A percentile compares a stretch with the other conserved stretches of the same genome.
phyloP scores from a whole-genome alignment of 176 grass and related monocot species.

The Zea luxurians region DNA sequence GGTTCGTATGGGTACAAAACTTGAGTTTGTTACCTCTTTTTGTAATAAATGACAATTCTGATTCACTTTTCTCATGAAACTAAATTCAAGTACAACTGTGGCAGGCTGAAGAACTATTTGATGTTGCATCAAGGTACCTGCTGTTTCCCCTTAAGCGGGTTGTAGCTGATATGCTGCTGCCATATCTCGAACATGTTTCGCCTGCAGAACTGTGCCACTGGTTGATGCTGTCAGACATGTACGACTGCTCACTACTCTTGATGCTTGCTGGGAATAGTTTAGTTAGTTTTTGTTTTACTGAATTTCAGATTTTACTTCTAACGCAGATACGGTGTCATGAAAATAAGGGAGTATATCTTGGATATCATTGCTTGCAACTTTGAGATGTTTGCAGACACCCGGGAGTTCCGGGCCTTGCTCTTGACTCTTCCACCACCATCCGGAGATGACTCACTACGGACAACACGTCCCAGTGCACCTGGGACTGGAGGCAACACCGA shows the following conservation, averaged over 20 bases:
- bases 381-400: slow-evolving; percentile 67
- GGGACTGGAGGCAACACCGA: slow-evolving; percentile 50
- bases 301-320: slow-evolving; percentile 8
- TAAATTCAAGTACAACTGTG: slow-evolving; percentile 19
- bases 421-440: slow-evolving; percentile 87
- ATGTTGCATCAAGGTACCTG: slow-evolving; percentile 89
- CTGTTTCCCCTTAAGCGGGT: slow-evolving; percentile 83
- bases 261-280: slow-evolving; percentile 4
- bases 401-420: slow-evolving; percentile 72
- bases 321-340: slow-evolving; percentile 75
- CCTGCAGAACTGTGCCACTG: slow-evolving; percentile 90
- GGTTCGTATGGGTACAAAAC: neutral
- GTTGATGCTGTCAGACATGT: slow-evolving; percentile 94
- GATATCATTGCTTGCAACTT: slow-evolving; percentile 88
- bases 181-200: slow-evolving; percentile 60
- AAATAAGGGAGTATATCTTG: slow-evolving; percentile 91
- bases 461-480: slow-evolving; percentile 68
- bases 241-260: slow-evolving; percentile 27
- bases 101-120: slow-evolving; percentile 97
- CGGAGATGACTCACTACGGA: slow-evolving; percentile 57
- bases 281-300: neutral
- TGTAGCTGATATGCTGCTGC: slow-evolving; percentile 72
- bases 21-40: neutral
- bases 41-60: neutral
- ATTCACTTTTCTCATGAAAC: neutral